Conservation (phyloP, 1,284 basidiomycete genomes). For the Porodaedalea pini region DNA sequence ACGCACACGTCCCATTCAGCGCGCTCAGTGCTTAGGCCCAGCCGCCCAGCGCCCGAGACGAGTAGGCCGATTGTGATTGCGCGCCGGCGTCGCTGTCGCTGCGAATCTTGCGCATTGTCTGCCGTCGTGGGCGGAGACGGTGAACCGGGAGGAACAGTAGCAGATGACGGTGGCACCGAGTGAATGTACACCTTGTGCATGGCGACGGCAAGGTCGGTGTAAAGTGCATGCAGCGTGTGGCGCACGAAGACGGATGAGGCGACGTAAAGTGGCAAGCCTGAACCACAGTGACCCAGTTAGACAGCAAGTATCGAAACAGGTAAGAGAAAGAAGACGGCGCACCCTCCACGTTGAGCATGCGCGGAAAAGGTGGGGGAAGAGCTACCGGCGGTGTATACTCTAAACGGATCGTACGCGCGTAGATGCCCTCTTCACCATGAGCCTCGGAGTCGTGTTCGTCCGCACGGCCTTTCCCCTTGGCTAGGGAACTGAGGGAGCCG, state of each 20-base stretch:
- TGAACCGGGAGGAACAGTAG: background rate
- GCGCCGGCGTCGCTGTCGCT: constrained; percentile 37
- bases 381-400: constrained; percentile 62
- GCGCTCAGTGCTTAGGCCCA: constrained; percentile 44
- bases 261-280: constrained; percentile 67
- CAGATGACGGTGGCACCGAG: constrained; percentile 23
- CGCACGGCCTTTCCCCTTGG: constrained; percentile 1
- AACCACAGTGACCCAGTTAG: too few relatives aligned
- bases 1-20: constrained; percentile 72
- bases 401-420: constrained; percentile 50
- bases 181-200: constrained; percentile 47
- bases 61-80: constrained; percentile 50
- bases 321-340: constrained; percentile 3
- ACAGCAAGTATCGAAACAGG: background rate
- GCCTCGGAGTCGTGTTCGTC: constrained; percentile 10
- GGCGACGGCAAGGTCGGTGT: constrained; percentile 58
- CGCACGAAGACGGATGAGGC: constrained; percentile 66
- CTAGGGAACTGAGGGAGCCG: constrained; percentile 19
- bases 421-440: constrained; percentile 38
- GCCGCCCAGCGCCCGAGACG: constrained; percentile 43
- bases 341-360: constrained; percentile 68
- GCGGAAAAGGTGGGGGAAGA: constrained; percentile 65
- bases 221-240: constrained; percentile 70
- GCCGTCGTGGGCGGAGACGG: constrained; percentile 10
- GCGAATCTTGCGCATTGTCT: constrained; percentile 13